These are phyloP conservation scores for Diaporthe destruens DNA, from an alignment of 2,329 filamentous ascomycete genomes.

Conservation along the genomic window DNA sequence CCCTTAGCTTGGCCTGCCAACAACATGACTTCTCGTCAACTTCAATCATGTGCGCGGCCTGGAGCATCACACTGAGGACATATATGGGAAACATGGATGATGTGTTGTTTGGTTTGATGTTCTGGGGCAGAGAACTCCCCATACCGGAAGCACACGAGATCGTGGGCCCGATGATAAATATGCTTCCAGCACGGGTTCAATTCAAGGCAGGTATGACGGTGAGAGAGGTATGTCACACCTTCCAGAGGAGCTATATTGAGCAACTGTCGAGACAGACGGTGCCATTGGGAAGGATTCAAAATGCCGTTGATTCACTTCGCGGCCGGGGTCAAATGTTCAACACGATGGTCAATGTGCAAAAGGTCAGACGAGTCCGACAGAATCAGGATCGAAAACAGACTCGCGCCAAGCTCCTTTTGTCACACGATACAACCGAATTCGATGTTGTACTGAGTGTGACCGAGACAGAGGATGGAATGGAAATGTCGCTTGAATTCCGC, in stretches of 20 bases:
- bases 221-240: background rate
- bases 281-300: background rate
- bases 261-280: background rate
- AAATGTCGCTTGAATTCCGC: background rate
- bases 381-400: background rate
- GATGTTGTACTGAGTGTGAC: background rate
- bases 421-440: background rate
- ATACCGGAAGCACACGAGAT: background rate
- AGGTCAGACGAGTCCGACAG: background rate
- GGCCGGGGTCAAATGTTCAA: background rate
- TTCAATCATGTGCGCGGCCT: background rate
- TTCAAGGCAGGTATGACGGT: background rate
- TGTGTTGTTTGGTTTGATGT: background rate
- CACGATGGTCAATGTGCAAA: background rate
- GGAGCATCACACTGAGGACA: background rate
- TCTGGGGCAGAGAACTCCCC: background rate
- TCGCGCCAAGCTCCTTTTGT: background rate
- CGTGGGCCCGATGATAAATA: background rate
- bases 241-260: background rate
- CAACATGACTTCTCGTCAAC: background rate
- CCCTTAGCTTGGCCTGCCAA: background rate
- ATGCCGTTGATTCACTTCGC: background rate
- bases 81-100: background rate
- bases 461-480: background rate
- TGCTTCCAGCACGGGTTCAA: background rate